Base-by-base conservation (phyloP, 257 asterid genomes). In the Ocimum tenuiflorum region DNA sequence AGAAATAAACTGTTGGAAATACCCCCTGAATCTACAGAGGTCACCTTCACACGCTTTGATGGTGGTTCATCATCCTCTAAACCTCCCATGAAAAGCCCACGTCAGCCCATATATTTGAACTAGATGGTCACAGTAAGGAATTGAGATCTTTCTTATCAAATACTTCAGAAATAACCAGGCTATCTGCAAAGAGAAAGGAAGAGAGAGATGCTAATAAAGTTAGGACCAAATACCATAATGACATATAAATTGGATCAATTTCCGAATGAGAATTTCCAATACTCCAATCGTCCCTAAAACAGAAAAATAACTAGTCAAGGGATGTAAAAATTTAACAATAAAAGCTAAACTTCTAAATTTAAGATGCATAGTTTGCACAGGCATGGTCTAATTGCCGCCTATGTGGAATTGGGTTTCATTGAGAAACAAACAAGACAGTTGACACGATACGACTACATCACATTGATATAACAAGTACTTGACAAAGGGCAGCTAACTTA, bases 21-120 rank as follows among this genome's bases (percentile, higher is more conserved):
- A 66, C 80, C 83, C 72, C 84, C 71, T 35, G 72, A 70, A 68
- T 75, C 71, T 67, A 67, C 73, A 65, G 83, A 82, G 75, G 81
- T 64, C 68, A 82, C 82, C 81, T 85, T 89, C 83, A 82, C 87
- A 49, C 95, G 96, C 70, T 89, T 87, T 51, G 89, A 80, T 33
- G 91, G 90, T 78, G 95, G 92, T 77, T 79, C 95, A 75, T 83
- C 84, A 72, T 83, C 90, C 77, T 81, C 90, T 81, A 79, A 82
- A 79, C 95, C 91, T 88, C 94, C 95, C 95, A 88, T 88, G 89
- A 83, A 88, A 88, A 80, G 89, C 68, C 77, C 79, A 75, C 78
- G 79, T 85, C 89, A 87, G 91, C 86, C 95, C 88, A 85, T 88
- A 80, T 78, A 85, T 79, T 47, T 35, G 61, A 50, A 65, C 69